phyloP scores from a whole-genome alignment of 2,329 filamentous ascomycete species.

The Sporothrix schenckii region DNA sequence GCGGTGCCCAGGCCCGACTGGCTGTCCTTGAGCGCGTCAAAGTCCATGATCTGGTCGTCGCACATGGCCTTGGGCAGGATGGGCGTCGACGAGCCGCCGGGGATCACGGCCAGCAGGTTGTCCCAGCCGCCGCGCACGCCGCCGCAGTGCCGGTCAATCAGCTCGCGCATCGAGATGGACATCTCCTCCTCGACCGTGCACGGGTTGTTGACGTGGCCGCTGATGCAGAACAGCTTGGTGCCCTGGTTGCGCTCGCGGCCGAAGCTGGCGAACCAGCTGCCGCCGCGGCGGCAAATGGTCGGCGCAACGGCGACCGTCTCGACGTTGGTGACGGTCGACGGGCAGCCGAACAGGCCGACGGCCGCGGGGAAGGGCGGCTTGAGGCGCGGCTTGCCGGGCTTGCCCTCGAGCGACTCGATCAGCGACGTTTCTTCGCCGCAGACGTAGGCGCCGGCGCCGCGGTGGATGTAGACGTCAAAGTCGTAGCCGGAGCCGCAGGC shows the following conservation, averaged over 20 bases:
- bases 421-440: slow-evolving; percentile 98
- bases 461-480: slow-evolving; percentile 96
- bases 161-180: slow-evolving; percentile 92
- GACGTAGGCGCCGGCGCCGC: slow-evolving; percentile 95
- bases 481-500: slow-evolving; percentile 96
- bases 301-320: slow-evolving; percentile 95
- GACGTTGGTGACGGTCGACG: slow-evolving; percentile 96
- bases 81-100: slow-evolving; percentile 93
- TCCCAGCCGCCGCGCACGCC: slow-evolving; percentile 97
- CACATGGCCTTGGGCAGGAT: slow-evolving; percentile 89
- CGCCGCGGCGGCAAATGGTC: slow-evolving; percentile 91
- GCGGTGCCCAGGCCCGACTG: slow-evolving; percentile 97
- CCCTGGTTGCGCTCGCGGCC: slow-evolving; percentile 95
- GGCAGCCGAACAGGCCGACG: slow-evolving; percentile 96
- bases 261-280: slow-evolving; percentile 89
- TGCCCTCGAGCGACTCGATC: slow-evolving; percentile 97
- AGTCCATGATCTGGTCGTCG: slow-evolving; percentile 98
- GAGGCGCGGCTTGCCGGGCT: slow-evolving; percentile 95
- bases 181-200: slow-evolving; percentile 99
- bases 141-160: slow-evolving; percentile 98
- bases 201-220: slow-evolving; percentile 97
- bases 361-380: slow-evolving; percentile 98
- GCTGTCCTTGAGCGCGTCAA: slow-evolving; percentile 95
- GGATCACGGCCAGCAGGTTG: slow-evolving; percentile 92
- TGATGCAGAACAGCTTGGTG: slow-evolving; percentile 98